Evolutionary conservation across 2,329 filamentous ascomycete genomes (phyloP).

Genomic region (Aspergillus ochraceus): DNA sequence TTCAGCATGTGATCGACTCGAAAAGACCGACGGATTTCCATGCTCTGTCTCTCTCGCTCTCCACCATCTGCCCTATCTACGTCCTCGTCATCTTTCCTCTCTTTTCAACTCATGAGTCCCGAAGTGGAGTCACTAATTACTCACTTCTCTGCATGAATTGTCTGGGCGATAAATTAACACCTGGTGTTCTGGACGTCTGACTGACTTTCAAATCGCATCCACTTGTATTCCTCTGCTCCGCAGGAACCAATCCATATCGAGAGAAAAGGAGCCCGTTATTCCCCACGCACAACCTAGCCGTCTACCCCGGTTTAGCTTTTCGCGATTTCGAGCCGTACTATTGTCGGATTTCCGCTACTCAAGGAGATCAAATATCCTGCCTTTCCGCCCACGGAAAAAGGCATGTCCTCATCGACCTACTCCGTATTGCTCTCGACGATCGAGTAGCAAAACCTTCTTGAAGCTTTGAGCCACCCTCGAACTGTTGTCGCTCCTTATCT

Average conservation of each 20-base stretch:
- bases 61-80: constrained; percentile 21
- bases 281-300: neutral
- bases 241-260: neutral
- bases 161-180: constrained; percentile 13
- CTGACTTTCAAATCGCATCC: neutral
- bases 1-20: constrained; percentile 37
- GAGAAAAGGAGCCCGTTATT: neutral
- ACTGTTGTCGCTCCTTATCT: constrained; percentile 3
- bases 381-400: constrained; percentile 18
- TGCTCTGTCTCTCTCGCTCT: constrained; percentile 11
- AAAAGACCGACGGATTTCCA: constrained; percentile 25
- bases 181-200: constrained; percentile 10
- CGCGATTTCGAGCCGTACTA: neutral
- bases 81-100: constrained; percentile 14
- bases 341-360: neutral
- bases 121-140: constrained; percentile 18
- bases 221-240: neutral
- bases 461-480: constrained; percentile 1
- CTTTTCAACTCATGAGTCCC: constrained; percentile 5
- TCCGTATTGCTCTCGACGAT: constrained; percentile 22
- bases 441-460: constrained; percentile 20
- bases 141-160: constrained; percentile 11
- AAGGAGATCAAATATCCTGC: neutral
- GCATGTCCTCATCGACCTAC: constrained; percentile 28
- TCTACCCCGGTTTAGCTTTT: neutral